Evolutionary conservation across 2,329 filamentous ascomycete species (phyloP).

Genomic region (Phialophora verrucosa): DNA sequence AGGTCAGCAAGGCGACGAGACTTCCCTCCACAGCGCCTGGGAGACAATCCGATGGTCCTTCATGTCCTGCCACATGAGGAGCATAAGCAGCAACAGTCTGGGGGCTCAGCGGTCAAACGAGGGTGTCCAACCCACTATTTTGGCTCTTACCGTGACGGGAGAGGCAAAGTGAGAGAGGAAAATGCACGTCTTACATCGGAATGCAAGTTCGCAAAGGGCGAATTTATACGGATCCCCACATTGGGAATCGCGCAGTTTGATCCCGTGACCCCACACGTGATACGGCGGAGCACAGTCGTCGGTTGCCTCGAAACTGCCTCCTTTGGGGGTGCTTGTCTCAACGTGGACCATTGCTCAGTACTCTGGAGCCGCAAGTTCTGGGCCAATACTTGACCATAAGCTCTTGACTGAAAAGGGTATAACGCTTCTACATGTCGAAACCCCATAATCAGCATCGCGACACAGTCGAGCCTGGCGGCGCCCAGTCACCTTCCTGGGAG

Average conservation of each 20-base stretch:
- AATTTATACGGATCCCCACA: neutral
- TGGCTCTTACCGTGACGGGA: neutral
- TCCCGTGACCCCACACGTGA: neutral
- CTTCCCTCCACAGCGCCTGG: neutral
- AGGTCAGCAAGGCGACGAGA: neutral
- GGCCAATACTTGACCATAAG: neutral
- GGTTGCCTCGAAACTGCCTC: neutral
- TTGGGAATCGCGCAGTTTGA: neutral
- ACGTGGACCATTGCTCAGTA: neutral
- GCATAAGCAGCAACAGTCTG: neutral
- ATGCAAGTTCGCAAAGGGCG: neutral
- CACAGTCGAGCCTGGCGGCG: neutral
- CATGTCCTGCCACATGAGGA: neutral
- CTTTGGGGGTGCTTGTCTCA: neutral
- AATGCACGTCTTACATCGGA: neutral
- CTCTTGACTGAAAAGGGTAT: neutral
- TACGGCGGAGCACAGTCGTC: neutral
- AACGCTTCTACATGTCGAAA: neutral
- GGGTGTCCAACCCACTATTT: neutral
- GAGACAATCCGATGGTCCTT: neutral
- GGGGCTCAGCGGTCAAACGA: neutral
- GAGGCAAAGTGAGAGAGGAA: neutral
- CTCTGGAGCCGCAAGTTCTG: no score
- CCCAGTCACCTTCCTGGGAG: conserved; percentile 9
- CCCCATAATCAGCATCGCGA: neutral